A percentile compares a stretch with the other conserved stretches of the same genome.
Conservation (phyloP, 257 asterid species). For the Scutellaria galericulata region DNA sequence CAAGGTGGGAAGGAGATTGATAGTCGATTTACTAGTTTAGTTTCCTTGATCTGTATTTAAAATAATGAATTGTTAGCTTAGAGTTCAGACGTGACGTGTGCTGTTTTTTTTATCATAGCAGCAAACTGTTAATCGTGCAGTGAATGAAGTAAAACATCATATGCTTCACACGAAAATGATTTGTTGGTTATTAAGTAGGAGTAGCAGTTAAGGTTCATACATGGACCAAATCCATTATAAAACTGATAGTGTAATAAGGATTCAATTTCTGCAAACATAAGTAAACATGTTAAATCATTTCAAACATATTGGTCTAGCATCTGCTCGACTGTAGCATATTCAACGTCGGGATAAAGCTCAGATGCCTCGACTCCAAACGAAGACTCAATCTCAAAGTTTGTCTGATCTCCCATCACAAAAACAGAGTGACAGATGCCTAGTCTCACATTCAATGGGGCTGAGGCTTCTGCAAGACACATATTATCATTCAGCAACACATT, state of each 20-base stretch:
- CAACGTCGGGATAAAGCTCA: constrained; percentile 49
- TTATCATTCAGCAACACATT: not conserved
- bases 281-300: constrained; percentile 2
- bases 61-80: constrained; percentile 35
- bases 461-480: constrained; percentile 44
- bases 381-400: constrained; percentile 53
- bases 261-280: not conserved
- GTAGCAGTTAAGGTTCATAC: not conserved
- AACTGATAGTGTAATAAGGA: too few species aligned
- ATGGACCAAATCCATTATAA: not conserved
- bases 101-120: constrained; percentile 40
- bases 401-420: constrained; percentile 57
- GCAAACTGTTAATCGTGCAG: constrained; percentile 44
- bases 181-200: constrained; percentile 16
- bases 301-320: constrained; percentile 50
- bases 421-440: constrained; percentile 50
- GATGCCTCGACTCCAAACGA: constrained; percentile 56
- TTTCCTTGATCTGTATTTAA: constrained; percentile 50
- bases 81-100: constrained; percentile 43
- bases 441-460: constrained; percentile 41
- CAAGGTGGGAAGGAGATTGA: constrained; percentile 7
- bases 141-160: constrained; percentile 33
- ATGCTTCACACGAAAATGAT: constrained; percentile 17
- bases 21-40: constrained; percentile 36
- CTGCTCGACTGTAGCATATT: constrained; percentile 46